Conservation (phyloP, 768 basidiomycete species). For the Lactifluus hygrophoroides region DNA sequence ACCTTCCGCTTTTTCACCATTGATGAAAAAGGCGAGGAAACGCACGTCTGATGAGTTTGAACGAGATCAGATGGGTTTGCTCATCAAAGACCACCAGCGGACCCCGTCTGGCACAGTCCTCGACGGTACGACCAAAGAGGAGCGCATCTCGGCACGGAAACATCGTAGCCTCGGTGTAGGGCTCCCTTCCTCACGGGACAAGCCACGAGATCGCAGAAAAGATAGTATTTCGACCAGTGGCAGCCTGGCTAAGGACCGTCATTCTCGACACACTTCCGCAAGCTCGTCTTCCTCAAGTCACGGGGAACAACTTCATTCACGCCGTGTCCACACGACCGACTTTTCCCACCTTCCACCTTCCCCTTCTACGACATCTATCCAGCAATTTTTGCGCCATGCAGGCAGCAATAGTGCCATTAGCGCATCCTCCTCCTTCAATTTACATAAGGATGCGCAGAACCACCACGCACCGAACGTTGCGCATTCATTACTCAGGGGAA, state of each 20-base stretch:
- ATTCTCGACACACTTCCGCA: slow-evolving; percentile 58
- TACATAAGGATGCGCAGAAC: slow-evolving; percentile 32
- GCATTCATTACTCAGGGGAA: slow-evolving; percentile 77
- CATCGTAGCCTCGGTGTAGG: slow-evolving; percentile 21
- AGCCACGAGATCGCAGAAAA: slow-evolving; percentile 35
- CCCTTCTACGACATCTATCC: slow-evolving; percentile 83
- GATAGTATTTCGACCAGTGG: slow-evolving; percentile 27
- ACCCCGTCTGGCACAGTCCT: slow-evolving; percentile 14
- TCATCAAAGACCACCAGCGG: slow-evolving; percentile 18
- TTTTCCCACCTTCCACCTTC: slow-evolving; percentile 89
- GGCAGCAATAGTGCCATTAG: slow-evolving; percentile 34
- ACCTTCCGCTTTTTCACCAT: slow-evolving; percentile 19
- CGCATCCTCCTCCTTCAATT: slow-evolving; percentile 30
- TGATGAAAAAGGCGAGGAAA: slow-evolving; percentile 23
- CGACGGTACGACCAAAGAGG: slow-evolving; percentile 37
- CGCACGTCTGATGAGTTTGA: slow-evolving; percentile 29
- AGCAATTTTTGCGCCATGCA: slow-evolving; percentile 64
- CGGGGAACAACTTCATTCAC: slow-evolving; percentile 39
- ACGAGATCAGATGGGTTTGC: slow-evolving; percentile 22
- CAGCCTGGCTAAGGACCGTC: slow-evolving; percentile 26
- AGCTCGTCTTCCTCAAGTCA: slow-evolving; percentile 59
- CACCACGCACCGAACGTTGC: slow-evolving; percentile 60
- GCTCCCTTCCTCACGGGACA: slow-evolving; percentile 33
- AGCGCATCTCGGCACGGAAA: slow-evolving; percentile 13
- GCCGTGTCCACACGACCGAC: slow-evolving; percentile 63